Evolutionary conservation across 805 yeast species (phyloP), one percentile per base, ranked within the genome.

Genomic region (Yamadazyma sp.): DNA sequence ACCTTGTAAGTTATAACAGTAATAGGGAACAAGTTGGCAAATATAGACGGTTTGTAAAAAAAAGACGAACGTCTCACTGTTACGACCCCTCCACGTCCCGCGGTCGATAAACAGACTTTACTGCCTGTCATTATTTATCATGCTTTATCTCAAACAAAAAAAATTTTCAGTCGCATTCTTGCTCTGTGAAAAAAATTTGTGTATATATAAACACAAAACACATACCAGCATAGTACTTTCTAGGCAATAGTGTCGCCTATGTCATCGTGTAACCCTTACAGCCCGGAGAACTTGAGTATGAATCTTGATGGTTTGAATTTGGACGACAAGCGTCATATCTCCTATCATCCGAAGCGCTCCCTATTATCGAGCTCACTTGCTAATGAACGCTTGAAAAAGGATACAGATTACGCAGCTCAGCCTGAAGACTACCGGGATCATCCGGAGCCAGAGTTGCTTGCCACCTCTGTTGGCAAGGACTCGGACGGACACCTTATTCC

Each of bases 371-470:
- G 41, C 9, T 43, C 48, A 5, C 31, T 47, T n/a, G 53, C 52
- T 10, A 28, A 32, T 9, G 49, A 49, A 28, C 37, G 41, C 19
- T 11, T 34, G n/a, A 24, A 28, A 7, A 11, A 20, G 9, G 9
- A 18, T 19, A 20, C 12, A n/a, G 25, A 34, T 23, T 11, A 35
- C 16, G 5, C 16, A 9, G 9, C 10, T 5, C 12, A 13, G 3
- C 30, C 20, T 13, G 25, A 14, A 12, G 28, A 30, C 20, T 18
- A 19, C 12, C 7, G 4, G 31, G 71, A 63, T 16, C 74, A 68
- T 41, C 74, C 73, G 3, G 74, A 69, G 37, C 74, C 74, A 1
- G 62, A 61, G 39, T 49, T 69, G 18, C 49, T 67, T 24, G 73
- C 74, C 1, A 62, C 67, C 8, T 64, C 71, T 0, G 73, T 65